phyloP scores from a whole-genome alignment of 2,329 filamentous ascomycete species.

The Aspergillus sojae region DNA sequence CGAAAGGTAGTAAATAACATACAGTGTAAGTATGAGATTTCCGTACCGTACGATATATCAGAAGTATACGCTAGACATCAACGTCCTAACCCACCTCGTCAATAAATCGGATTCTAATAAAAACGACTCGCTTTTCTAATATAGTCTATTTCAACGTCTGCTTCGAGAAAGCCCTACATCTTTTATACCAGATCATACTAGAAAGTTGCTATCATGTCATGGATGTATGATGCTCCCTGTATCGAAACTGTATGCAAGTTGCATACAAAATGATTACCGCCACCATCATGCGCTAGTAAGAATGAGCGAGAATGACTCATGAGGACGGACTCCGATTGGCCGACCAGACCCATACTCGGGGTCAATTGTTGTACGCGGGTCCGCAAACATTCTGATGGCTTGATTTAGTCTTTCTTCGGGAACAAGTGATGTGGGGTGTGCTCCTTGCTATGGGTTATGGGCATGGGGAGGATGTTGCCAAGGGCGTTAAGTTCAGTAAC shows the following conservation, averaged over 20 bases:
- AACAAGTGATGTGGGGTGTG: not conserved
- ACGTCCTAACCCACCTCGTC: not conserved
- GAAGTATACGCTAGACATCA: not conserved
- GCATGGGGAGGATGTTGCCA: no score
- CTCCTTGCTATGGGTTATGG: no score
- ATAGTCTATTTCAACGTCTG: not conserved
- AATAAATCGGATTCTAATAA: not conserved
- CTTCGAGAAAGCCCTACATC: not conserved
- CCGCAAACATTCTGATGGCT: not conserved
- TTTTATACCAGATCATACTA: no score
- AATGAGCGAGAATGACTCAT: constrained; percentile 18
- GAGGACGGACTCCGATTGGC: not conserved
- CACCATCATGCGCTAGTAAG: not conserved
- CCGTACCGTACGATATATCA: not conserved
- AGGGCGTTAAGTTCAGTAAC: no score
- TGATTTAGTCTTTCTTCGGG: not conserved
- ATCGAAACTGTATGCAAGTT: constrained; percentile 5
- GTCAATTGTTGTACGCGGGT: not conserved
- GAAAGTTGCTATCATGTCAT: not conserved
- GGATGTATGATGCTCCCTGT: not conserved
- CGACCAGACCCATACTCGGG: not conserved
- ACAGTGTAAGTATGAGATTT: not conserved
- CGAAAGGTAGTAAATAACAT: not conserved
- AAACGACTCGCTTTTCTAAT: not conserved
- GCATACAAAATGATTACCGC: constrained; percentile 9